Evolutionary conservation across 495 filamentous ascomycete genomes (phyloP), one percentile per base, ranked within the genome.

Genomic region (Glutinoglossum americanum): DNA sequence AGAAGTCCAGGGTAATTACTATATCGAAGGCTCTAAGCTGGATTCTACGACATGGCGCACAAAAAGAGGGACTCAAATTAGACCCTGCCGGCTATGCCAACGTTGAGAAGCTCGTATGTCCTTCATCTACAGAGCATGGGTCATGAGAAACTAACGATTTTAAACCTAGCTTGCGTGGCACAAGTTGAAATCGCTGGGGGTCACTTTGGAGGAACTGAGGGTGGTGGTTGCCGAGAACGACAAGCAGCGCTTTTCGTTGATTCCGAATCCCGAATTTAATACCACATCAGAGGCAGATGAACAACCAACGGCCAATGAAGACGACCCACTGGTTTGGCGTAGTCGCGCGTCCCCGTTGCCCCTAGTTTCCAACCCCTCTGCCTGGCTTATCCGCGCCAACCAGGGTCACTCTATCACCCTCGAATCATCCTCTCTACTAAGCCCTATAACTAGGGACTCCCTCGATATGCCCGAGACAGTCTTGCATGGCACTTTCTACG

Each of bases 341-440:
- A 25, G 49, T 27, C 49, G 49, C 7, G 26, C 8, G 19, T 30
- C 27, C 10, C 27, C 60, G 64, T 27, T 66, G 68, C 21, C 49
- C 17, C 65, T 60, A 35, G 55, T 39, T 15, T 68, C 67, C 10
- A 70, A 82, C 41, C 78, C 85, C 0, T 65, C 76, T 0, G 71
- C 85, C 65, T 97, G 79, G 73, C 72, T 94, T 15, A 94, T 98
- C 72, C 89, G 92, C 64, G 92, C 92, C 0, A 92, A 86, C 60
- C 92, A 98, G 71, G 92, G 92, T 53, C 92, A 96, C 71, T 77
- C 73, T 63, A 78, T 89, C 66, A 73, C 72, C 51, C 69, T 98
- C 47, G 80, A 83, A 25, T 77, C 77, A 28, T 79, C 81, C 26
- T 74, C 75, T 0, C 74, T 93, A 17, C 80, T 92, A 15, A 76